A percentile compares a stretch with the other conserved stretches of the same genome.
phyloP scores from a whole-genome alignment of 345 rosid genomes.

The Luvunga scandens region DNA sequence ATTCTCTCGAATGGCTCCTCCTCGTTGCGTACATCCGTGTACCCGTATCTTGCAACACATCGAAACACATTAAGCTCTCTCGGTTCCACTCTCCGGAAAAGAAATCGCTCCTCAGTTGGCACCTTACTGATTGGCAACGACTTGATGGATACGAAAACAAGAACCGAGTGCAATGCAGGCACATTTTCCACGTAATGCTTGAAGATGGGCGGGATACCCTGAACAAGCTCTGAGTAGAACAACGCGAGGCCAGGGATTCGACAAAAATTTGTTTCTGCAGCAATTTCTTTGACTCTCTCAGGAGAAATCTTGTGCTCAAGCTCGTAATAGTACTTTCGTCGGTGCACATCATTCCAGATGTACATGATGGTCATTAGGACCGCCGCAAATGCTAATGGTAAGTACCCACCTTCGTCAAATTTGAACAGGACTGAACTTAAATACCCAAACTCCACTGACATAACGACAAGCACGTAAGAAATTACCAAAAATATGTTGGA shows the following conservation, averaged over 20 bases:
- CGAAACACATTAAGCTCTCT: slow-evolving; percentile 27
- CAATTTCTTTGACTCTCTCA: slow-evolving; percentile 18
- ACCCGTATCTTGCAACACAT: slow-evolving; percentile 51
- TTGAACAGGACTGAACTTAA: slow-evolving; percentile 50
- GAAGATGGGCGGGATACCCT: slow-evolving; percentile 40
- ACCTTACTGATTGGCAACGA: slow-evolving; percentile 37
- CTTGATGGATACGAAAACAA: slow-evolving; percentile 44
- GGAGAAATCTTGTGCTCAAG: slow-evolving; percentile 36
- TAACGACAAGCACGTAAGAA: slow-evolving; percentile 19
- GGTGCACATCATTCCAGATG: slow-evolving; percentile 39
- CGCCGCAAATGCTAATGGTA: slow-evolving; percentile 37
- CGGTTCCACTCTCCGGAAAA: slow-evolving; percentile 34
- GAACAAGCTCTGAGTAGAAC: slow-evolving; percentile 47
- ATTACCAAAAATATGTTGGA: slow-evolving; percentile 30
- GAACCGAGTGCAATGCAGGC: slow-evolving; percentile 36
- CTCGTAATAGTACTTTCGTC: slow-evolving; percentile 41
- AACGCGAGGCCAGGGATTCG: slow-evolving; percentile 40
- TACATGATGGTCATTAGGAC: slow-evolving; percentile 36
- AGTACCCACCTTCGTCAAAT: slow-evolving; percentile 43
- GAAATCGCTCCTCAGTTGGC: slow-evolving; percentile 28
- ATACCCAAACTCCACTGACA: slow-evolving; percentile 32
- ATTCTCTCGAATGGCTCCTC: slow-evolving; percentile 28
- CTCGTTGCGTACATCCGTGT: slow-evolving; percentile 30
- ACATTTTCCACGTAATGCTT: slow-evolving; percentile 36
- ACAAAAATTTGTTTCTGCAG: background rate